Conservation (phyloP, 768 basidiomycete genomes). For the Serpula lacrymans region DNA sequence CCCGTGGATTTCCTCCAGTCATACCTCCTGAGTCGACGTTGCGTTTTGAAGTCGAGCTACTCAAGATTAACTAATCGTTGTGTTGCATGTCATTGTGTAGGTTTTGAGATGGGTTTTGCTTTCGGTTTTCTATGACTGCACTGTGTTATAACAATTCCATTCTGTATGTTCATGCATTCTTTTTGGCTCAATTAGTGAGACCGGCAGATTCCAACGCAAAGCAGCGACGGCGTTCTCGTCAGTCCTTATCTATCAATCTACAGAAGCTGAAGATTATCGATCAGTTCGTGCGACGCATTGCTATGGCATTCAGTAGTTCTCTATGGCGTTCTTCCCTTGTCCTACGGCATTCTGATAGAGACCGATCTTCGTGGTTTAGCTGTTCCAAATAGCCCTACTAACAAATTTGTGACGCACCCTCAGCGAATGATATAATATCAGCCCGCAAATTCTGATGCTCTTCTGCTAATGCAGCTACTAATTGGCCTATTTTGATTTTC, state of each 20-base stretch:
- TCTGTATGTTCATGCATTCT: slow-evolving; percentile 12
- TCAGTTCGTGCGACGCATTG: not conserved
- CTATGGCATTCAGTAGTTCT: not conserved
- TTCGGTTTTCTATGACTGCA: slow-evolving; percentile 14
- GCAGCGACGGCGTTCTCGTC: not conserved
- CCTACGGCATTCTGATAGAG: slow-evolving; percentile 7
- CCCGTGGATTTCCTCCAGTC: slow-evolving; percentile 71
- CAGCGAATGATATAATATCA: slow-evolving; percentile 5
- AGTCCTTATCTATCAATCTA: no score
- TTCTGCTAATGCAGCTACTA: slow-evolving; percentile 1
- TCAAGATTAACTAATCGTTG: slow-evolving; percentile 56
- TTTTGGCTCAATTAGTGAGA: not conserved
- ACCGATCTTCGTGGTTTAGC: slow-evolving; percentile 7
- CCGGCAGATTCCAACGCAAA: not conserved
- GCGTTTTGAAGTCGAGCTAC: slow-evolving; percentile 79
- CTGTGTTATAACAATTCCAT: slow-evolving; percentile 24
- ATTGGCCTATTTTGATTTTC: no score
- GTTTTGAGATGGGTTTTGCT: slow-evolving; percentile 11
- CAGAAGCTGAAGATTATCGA: not conserved
- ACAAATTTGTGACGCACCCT: not conserved
- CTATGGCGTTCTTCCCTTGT: slow-evolving; percentile 1
- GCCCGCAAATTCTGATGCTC: slow-evolving; percentile 6
- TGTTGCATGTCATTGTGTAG: slow-evolving; percentile 16
- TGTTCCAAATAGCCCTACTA: not conserved
- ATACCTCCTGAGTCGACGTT: slow-evolving; percentile 77